Conservation (phyloP, 2,329 filamentous ascomycete genomes). For the Karstenula rhodostoma region DNA sequence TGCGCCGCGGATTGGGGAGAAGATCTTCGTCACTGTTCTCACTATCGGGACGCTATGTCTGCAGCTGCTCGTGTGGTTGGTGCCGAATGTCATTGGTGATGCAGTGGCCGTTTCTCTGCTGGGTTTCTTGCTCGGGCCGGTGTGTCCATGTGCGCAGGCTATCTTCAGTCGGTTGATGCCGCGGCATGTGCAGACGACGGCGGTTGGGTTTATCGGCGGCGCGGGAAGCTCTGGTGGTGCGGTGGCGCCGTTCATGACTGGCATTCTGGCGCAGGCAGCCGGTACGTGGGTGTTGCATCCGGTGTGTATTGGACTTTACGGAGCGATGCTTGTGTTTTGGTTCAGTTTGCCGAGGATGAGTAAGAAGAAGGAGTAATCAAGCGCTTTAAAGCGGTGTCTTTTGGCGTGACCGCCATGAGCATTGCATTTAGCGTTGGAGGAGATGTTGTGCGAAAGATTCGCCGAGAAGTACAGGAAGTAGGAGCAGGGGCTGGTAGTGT, state of each 20-base stretch:
- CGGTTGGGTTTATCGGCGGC: constrained; percentile 72
- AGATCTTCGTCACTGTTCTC: constrained; percentile 70
- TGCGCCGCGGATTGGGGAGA: constrained; percentile 74
- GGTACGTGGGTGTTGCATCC: constrained; percentile 72
- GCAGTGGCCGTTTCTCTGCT: constrained; percentile 65
- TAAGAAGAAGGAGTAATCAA: constrained; percentile 68
- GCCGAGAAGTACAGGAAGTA: neutral
- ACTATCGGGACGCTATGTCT: constrained; percentile 70
- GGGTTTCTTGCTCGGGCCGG: constrained; percentile 77
- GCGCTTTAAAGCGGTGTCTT: no score
- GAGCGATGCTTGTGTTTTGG: constrained; percentile 72
- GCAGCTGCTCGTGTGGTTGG: constrained; percentile 79
- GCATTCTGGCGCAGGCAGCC: constrained; percentile 67
- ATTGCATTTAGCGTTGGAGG: neutral
- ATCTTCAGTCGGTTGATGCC: constrained; percentile 70
- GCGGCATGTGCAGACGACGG: constrained; percentile 66
- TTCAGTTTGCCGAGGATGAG: constrained; percentile 62
- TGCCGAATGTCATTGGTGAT: constrained; percentile 71
- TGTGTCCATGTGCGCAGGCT: constrained; percentile 77
- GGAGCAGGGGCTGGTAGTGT: neutral
- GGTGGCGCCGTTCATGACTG: constrained; percentile 71
- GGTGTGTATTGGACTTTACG: constrained; percentile 72
- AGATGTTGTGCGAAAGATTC: neutral
- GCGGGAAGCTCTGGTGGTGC: constrained; percentile 75
- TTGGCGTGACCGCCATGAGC: no score